These are phyloP conservation scores for Lactarius sanguifluus DNA, from an alignment of 768 basidiomycete species.

Conservation along the genomic window DNA sequence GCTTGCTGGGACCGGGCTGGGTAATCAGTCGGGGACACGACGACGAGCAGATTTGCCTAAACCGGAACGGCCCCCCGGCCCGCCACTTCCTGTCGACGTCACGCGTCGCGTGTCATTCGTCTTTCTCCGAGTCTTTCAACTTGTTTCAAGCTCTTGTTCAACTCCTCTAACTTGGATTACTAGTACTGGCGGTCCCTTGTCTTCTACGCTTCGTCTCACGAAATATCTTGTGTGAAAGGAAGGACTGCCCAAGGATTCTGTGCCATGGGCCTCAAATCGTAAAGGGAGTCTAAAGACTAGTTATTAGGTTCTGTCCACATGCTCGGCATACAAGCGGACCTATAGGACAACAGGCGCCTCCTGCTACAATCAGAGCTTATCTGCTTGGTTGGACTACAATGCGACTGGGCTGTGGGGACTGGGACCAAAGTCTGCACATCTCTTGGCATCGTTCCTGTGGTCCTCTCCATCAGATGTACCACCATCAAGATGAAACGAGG, in stretches of 20 bases:
- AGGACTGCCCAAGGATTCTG: no score
- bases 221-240: no score
- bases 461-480: not conserved
- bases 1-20: not conserved
- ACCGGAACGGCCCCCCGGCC: slow-evolving; percentile 2
- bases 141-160: no score
- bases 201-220: no score
- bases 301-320: slow-evolving; percentile 11
- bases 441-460: not conserved
- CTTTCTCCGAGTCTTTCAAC: no score
- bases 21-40: not conserved
- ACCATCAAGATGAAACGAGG: not conserved
- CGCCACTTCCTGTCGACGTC: not conserved
- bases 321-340: slow-evolving; percentile 9
- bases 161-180: no score
- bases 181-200: no score
- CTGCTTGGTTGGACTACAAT: not conserved
- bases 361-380: not conserved
- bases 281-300: not conserved
- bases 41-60: not conserved
- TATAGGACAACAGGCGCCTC: not conserved
- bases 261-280: not conserved
- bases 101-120: not conserved
- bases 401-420: not conserved
- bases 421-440: not conserved